A percentile compares a stretch with the other conserved stretches of the same genome.
Evolutionary conservation across 75 land plant genomes (phyloP).

Genomic region (Cryptomeria japonica): DNA sequence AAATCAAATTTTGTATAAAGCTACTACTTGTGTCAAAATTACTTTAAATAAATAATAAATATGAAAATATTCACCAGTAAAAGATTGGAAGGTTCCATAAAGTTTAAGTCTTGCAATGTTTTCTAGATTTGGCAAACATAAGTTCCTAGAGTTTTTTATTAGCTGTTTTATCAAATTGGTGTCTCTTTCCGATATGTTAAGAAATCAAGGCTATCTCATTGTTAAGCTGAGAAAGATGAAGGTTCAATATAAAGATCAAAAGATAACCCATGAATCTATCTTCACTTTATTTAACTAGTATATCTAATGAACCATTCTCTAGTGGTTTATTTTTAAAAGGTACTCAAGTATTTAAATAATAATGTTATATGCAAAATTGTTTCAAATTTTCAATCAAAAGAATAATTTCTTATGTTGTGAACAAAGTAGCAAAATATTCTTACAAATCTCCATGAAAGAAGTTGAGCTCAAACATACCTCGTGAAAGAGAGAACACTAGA

Average conservation of each 20-base stretch:
- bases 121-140: not conserved
- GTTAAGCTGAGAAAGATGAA: not conserved
- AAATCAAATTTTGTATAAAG: too few relatives aligned
- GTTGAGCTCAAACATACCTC: slow-evolving; percentile 34
- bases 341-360: not conserved
- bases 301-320: not conserved
- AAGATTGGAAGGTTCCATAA: not conserved
- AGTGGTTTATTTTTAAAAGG: not conserved
- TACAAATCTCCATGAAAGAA: not conserved
- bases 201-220: not conserved
- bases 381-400: not conserved
- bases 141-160: not conserved
- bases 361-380: not conserved
- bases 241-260: not conserved
- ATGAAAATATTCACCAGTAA: not conserved
- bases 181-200: not conserved
- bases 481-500: slow-evolving; percentile 46
- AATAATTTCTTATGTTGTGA: not conserved
- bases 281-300: not conserved
- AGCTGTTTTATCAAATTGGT: not conserved
- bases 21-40: not conserved
- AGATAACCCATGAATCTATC: not conserved
- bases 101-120: not conserved
- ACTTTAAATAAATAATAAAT: too few relatives aligned
- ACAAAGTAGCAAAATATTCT: not conserved